phyloP scores from a whole-genome alignment of 1,139 yeast species.

The Nakaseomyces nivariensis region DNA sequence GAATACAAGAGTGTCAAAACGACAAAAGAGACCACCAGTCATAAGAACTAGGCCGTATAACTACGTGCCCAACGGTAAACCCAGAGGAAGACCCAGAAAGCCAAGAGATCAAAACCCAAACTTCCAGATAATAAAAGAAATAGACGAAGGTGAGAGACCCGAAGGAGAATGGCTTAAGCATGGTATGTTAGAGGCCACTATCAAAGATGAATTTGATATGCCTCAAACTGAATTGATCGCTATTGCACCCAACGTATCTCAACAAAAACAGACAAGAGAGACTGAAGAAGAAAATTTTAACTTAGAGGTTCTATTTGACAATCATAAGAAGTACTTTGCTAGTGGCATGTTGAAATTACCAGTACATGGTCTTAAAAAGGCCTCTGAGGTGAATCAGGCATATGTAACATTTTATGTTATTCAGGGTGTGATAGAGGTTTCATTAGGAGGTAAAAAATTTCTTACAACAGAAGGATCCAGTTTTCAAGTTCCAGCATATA shows the following conservation, averaged over 20 bases:
- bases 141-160: constrained; percentile 31
- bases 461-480: constrained; percentile 65
- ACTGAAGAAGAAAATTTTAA: constrained; percentile 47
- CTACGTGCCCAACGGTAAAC: constrained; percentile 21
- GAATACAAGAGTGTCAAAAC: constrained; percentile 1
- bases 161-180: constrained; percentile 49
- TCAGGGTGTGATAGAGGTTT: constrained; percentile 61
- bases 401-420: constrained; percentile 68
- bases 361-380: constrained; percentile 50
- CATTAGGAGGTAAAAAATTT: constrained; percentile 49
- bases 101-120: constrained; percentile 9
- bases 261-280: constrained; percentile 35
- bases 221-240: constrained; percentile 47
- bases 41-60: constrained; percentile 19
- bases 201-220: constrained; percentile 41
- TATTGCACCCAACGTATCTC: constrained; percentile 57
- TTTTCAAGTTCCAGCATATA: constrained; percentile 72
- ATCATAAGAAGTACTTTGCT: constrained; percentile 58
- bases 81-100: constrained; percentile 22
- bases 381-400: constrained; percentile 55
- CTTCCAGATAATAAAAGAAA: constrained; percentile 14
- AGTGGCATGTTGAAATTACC: constrained; percentile 70
- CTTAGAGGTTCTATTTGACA: constrained; percentile 59
- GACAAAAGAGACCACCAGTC: constrained; percentile 6
- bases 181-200: constrained; percentile 45